phyloP scores from a whole-genome alignment of 257 asterid species.

The Nicotiana obtusifolia region DNA sequence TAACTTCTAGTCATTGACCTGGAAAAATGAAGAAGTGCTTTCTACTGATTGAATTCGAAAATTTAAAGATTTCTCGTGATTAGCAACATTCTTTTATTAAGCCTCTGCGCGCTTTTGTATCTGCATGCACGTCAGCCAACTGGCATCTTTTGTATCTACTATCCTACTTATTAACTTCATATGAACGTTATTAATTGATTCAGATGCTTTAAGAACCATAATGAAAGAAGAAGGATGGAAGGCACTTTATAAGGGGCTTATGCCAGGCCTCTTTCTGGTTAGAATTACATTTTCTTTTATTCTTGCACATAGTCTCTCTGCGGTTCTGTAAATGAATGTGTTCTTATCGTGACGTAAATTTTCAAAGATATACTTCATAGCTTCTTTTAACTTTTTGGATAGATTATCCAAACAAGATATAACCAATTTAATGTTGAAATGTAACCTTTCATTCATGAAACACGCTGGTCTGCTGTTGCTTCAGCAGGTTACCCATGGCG shows the following conservation, averaged over 20 bases:
- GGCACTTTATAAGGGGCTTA: conserved; percentile 84
- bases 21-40: neutral
- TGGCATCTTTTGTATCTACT: neutral
- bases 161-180: neutral
- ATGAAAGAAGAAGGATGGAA: conserved; percentile 94
- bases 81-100: no score
- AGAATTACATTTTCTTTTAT: conserved; percentile 20
- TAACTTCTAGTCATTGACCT: neutral
- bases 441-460: neutral
- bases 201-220: conserved; percentile 92
- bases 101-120: neutral
- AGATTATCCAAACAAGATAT: neutral
- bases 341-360: neutral
- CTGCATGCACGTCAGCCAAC: neutral
- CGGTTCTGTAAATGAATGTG: neutral
- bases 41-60: no score
- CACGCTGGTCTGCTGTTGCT: conserved; percentile 25
- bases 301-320: neutral
- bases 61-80: no score
- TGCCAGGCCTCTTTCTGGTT: conserved; percentile 86
- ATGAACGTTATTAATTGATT: conserved; percentile 14
- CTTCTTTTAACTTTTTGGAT: neutral
- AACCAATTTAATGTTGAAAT: neutral
- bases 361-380: neutral
- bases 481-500: conserved; percentile 96